These are phyloP conservation scores for Cornus kousa DNA, from an alignment of 148 eudicot species.

Conservation along the genomic window DNA sequence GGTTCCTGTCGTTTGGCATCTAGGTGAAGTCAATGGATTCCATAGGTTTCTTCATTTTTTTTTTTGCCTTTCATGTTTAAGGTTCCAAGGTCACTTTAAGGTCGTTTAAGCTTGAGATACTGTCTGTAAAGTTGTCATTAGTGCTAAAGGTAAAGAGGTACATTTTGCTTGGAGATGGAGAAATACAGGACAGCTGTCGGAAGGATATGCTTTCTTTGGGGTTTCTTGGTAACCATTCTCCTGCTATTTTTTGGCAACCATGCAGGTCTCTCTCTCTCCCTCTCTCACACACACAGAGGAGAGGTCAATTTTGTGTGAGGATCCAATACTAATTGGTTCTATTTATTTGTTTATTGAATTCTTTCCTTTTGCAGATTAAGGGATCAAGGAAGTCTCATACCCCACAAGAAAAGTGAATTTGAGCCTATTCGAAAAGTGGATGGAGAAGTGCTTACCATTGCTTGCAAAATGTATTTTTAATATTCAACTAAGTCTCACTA, in stretches of 20 bases:
- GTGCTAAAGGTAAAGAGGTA: background rate
- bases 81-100: background rate
- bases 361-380: background rate
- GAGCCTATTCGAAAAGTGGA: background rate
- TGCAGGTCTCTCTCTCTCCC: background rate
- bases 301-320: too few relatives aligned
- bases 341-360: background rate
- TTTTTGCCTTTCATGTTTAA: background rate
- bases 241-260: background rate
- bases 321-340: background rate
- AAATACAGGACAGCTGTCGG: too few relatives aligned
- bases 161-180: background rate
- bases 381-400: conserved; percentile 3
- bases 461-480: background rate
- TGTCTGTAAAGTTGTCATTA: background rate
- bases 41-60: background rate
- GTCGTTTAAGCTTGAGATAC: background rate
- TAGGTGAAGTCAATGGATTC: background rate
- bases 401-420: conserved; percentile 8
- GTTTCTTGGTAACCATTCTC: background rate
- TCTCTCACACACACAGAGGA: background rate
- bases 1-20: background rate
- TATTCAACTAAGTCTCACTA: too few relatives aligned
- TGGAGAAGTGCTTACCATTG: background rate
- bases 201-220: background rate